Base-by-base conservation (phyloP, 148 eudicot species). In the Chenopodium album region DNA sequence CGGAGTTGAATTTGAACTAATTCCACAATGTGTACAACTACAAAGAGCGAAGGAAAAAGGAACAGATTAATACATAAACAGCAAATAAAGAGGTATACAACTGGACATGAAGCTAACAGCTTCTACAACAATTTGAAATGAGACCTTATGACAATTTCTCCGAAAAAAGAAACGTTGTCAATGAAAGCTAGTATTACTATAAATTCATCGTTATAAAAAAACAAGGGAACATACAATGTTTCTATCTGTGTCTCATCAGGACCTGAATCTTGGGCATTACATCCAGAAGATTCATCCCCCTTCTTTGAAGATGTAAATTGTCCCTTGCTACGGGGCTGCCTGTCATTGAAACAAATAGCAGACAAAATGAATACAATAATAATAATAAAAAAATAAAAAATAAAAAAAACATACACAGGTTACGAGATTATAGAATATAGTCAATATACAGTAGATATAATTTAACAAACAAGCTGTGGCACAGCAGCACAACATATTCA, bases 251-350 rank as follows among this genome's bases (percentile, higher is more conserved):
- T 73, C 23, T 88, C 92, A 71, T 89, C 93, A 68, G 83, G 87
- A 64, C 89, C 92, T 48, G 91, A 87, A 82, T 90, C 94, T 79
- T 91, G 89, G n/a, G 86, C 85, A 80, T 84, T 81, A 76, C 85
- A 81, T 31, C 85, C 77, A 76, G 87, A 68, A 71, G 87, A 37
- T 48, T 85, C 89, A 71, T 84, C 91, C 22, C 82, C 81, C 73
- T 84, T 92, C 82, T 81, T 90, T 9, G 90, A 16, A 74, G 90
- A 83, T 78, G 92, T 86, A 82, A 94, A 94, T 80, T 90, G 94
- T 9, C 98, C 98, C 86, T 86, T 91, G 72, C 86, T 92, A 37
- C 98, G 98, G 10, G 89, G 89, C 94, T 91, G 90, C 85, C 93
- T 90, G 82, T 79, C 76, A 83, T 69, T 28, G 76, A 63, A 80